Conservation (phyloP, 106 monocot species). For the Dendrobium huoshanense region DNA sequence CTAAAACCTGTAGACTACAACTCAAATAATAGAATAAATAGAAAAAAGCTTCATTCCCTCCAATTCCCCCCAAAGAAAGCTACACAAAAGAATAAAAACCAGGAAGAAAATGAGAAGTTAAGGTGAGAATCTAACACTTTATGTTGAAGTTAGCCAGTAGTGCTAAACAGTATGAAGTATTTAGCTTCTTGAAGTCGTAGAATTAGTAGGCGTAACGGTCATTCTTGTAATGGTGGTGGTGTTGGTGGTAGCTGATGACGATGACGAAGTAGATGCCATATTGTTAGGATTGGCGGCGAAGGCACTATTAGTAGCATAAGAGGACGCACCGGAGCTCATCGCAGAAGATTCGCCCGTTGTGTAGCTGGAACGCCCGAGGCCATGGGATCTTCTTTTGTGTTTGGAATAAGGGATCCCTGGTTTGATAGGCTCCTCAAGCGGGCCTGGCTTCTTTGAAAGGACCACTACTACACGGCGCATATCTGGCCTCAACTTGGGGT, state of each 20-base stretch:
- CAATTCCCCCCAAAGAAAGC: no score
- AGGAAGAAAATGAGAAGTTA: background rate
- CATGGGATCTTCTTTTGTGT: constrained; percentile 20
- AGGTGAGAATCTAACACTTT: background rate
- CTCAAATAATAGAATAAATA: no score
- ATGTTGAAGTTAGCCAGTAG: no score
- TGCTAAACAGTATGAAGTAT: no score
- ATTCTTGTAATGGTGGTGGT: background rate
- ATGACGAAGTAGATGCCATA: constrained; percentile 7
- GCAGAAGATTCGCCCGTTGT: background rate
- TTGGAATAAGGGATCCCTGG: constrained; percentile 43
- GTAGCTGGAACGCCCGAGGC: background rate
- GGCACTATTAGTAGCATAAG: constrained; percentile 6
- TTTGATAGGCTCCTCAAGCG: constrained; percentile 37
- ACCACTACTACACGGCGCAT: constrained; percentile 56
- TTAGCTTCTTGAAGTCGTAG: background rate
- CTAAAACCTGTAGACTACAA: no score
- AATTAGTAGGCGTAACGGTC: background rate
- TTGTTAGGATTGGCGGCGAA: constrained; percentile 11
- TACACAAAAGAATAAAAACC: background rate
- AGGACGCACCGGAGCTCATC: background rate
- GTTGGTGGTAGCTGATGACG: background rate
- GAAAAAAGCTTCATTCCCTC: no score
- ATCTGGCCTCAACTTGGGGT: constrained; percentile 50
- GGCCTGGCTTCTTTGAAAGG: constrained; percentile 48